Evolutionary conservation across 805 yeast genomes (phyloP), one percentile per base, ranked within the genome.

Genomic region (Saturnispora kantuleensis): DNA sequence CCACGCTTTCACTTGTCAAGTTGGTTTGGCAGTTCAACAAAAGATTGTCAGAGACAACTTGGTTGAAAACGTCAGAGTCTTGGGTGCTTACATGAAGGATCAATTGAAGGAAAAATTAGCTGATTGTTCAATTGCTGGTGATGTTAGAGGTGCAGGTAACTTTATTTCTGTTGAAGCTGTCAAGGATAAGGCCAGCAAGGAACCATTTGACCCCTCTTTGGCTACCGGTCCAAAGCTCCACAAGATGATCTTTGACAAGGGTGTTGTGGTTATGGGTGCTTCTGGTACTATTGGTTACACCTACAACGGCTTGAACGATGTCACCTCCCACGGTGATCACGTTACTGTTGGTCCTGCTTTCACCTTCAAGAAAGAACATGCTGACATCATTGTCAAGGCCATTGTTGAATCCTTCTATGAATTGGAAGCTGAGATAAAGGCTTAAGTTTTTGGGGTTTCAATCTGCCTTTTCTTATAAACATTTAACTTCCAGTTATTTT

Each of bases 131-230:
- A 64, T 69, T 42, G 77, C 68, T 17, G 84, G 81, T 47, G 79
- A 78, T 51, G 70, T 78, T 33, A 69, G 84, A 60, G 84, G 84
- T 44, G 64, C 74, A 46, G 84, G 83, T 49, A 73, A 76, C 34
- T 78, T 78, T 60, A 67, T 79, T 71, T 65, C 77, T 4, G 53
- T 78, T 39, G 84, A 78, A 58, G 64, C 76, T 42, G 81, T 76
- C 47, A 68, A 74, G 53, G 69, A 77, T 54, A 71, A 67, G 50
- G 58, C 54, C 13, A 70, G 81, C 15, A 76, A 74, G 52, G 74
- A 73, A 56, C 63, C 71, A 10, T 74, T 74, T 48, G 67, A 63
- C 31, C 57, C 64, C 35, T 54, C 56, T 13, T 46, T 62, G 35
- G 60, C 63, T 39, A 59, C 70, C 34, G 74, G 69, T 31, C 59